Evolutionary conservation across 257 asterid species (phyloP).

Genomic region (Rauvolfia tetraphylla): DNA sequence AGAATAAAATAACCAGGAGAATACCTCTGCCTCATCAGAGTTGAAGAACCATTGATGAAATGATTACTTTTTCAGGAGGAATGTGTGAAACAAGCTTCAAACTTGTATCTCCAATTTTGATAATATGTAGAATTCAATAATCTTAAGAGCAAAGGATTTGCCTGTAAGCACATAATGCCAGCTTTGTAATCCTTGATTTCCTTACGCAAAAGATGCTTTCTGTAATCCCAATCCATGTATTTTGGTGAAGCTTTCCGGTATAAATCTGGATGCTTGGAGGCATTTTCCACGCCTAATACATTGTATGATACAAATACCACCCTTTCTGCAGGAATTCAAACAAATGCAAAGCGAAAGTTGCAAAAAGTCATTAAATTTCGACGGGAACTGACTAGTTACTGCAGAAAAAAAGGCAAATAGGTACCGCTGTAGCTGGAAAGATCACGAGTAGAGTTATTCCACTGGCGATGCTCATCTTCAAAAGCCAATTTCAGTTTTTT

Average conservation of each 20-base stretch:
- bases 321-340: constrained; percentile 42
- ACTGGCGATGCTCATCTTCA: constrained; percentile 40
- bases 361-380: neutral
- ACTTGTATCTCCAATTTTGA: neutral
- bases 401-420: neutral
- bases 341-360: neutral
- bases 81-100: too few relatives aligned
- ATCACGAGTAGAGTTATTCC: constrained; percentile 57
- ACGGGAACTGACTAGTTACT: neutral
- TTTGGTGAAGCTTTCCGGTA: constrained; percentile 45
- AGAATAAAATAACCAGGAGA: neutral
- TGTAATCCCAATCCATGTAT: constrained; percentile 64
- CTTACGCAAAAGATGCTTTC: constrained; percentile 51
- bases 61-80: neutral
- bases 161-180: constrained; percentile 79
- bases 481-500: constrained; percentile 22
- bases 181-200: constrained; percentile 63
- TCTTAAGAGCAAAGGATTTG: constrained; percentile 22
- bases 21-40: neutral
- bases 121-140: neutral
- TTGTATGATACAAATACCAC: constrained; percentile 67
- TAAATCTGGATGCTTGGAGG: constrained; percentile 55
- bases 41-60: neutral
- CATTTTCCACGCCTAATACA: constrained; percentile 74
- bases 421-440: constrained; percentile 49